Percentiles rank a stretch among this genome's conserved stretches.
phyloP scores from a whole-genome alignment of 73 alveolate genomes.

The Tetrahymena borealis region DNA sequence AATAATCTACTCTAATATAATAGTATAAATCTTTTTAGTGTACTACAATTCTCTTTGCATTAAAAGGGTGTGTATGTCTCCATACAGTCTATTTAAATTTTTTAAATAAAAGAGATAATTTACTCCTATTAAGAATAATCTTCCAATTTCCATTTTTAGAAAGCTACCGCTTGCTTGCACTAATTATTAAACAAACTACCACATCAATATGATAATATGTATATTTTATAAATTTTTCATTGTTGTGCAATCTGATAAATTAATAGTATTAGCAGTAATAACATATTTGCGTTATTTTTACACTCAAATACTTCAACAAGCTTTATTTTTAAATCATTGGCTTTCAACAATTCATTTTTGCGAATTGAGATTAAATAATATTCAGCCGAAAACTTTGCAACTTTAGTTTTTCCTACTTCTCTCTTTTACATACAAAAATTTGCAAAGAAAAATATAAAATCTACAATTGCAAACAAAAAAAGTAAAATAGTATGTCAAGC shows the following conservation, averaged over 20 bases:
- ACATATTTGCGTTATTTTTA: not conserved
- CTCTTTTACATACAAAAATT: not conserved
- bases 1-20: not conserved
- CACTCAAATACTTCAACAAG: not conserved
- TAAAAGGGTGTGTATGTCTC: slow-evolving; percentile 1
- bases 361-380: not conserved
- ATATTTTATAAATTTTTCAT: not conserved
- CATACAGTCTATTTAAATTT: not conserved
- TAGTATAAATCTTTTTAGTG: not conserved
- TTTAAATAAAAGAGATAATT: not conserved
- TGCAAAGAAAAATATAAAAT: not conserved
- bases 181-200: not conserved
- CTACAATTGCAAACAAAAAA: too few species aligned
- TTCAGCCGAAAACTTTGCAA: not conserved
- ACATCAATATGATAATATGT: not conserved
- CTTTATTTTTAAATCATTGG: not conserved
- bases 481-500: too few species aligned
- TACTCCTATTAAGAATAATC: not conserved
- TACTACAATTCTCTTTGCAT: not conserved
- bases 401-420: not conserved
- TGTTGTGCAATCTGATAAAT: not conserved
- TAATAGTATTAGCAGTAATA: not conserved
- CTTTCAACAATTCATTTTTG: not conserved
- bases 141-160: not conserved
- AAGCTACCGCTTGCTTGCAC: not conserved